Conservation (phyloP, 192 early-diverging fungal species). For the Entomortierella lignicola region DNA sequence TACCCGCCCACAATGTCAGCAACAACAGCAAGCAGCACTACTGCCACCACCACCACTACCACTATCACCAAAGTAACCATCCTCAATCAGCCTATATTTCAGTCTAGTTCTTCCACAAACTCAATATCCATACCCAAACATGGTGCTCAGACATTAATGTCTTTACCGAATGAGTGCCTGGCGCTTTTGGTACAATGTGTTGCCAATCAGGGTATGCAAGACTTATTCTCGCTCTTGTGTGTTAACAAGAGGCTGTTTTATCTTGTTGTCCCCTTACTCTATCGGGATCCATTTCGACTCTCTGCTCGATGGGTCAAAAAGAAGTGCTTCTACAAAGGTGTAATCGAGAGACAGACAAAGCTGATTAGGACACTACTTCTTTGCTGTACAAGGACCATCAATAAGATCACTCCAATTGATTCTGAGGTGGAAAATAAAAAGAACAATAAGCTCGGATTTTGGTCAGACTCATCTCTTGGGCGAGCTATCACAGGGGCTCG, state of each 20-base stretch:
- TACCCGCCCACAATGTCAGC: background rate
- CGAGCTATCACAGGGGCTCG: slow-evolving; percentile 7
- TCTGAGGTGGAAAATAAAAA: slow-evolving; percentile 3
- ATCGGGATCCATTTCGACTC: slow-evolving; percentile 34
- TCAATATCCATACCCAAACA: background rate
- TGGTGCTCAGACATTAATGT: slow-evolving; percentile 7
- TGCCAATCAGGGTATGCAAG: slow-evolving; percentile 20
- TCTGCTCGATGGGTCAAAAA: slow-evolving; percentile 37
- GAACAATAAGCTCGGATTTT: background rate
- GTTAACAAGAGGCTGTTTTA: slow-evolving; percentile 42
- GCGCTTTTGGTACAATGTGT: slow-evolving; percentile 28
- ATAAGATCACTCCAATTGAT: slow-evolving; percentile 13
- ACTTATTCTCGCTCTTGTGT: slow-evolving; percentile 33
- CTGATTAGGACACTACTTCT: slow-evolving; percentile 38
- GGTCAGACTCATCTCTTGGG: background rate
- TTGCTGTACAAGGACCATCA: slow-evolving; percentile 38
- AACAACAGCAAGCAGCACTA: no score
- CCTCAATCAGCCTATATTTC: background rate
- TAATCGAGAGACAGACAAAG: slow-evolving; percentile 42
- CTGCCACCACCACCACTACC: background rate
- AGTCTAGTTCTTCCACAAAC: background rate
- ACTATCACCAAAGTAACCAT: background rate
- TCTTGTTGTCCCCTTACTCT: slow-evolving; percentile 35
- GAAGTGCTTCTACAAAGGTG: slow-evolving; percentile 32
- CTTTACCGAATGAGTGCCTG: slow-evolving; percentile 30